A percentile compares a stretch with the other conserved stretches of the same genome.
Evolutionary conservation across 345 rosid genomes (phyloP).

Genomic region (Eutrema japonicum): DNA sequence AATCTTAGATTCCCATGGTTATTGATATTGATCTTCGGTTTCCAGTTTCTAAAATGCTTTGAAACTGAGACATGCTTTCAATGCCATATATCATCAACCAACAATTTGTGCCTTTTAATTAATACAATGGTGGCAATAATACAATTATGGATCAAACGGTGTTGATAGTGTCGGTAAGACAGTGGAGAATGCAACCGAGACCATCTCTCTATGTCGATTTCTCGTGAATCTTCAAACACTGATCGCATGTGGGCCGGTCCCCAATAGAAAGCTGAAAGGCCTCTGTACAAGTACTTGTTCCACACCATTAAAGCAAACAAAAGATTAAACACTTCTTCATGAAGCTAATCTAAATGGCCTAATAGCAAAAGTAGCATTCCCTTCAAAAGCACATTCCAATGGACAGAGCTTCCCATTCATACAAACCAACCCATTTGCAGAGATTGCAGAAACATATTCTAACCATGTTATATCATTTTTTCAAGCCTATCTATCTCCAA

Average conservation of each 20-base stretch:
- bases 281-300: conserved; percentile 79
- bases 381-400: not conserved
- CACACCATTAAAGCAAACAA: conserved; percentile 12
- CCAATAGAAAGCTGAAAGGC: conserved; percentile 89
- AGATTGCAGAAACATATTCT: not conserved
- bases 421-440: conserved; percentile 10
- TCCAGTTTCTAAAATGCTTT: not conserved
- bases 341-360: not conserved
- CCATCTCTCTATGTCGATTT: conserved; percentile 90
- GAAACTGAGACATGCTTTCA: conserved; percentile 7
- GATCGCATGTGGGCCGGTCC: conserved; percentile 91
- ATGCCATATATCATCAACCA: conserved; percentile 4
- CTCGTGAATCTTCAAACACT: conserved; percentile 85
- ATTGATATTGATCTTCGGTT: not conserved
- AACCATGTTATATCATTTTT: conserved; percentile 3
- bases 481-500: not conserved
- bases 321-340: not conserved
- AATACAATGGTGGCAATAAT: conserved; percentile 5
- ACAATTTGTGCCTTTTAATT: not conserved
- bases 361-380: conserved; percentile 1
- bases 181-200: conserved; percentile 83
- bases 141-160: conserved; percentile 55
- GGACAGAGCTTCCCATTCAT: not conserved
- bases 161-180: conserved; percentile 76
- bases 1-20: not conserved